phyloP scores from a whole-genome alignment of 176 grass and related monocot species.

The Tuctoria greenei region DNA sequence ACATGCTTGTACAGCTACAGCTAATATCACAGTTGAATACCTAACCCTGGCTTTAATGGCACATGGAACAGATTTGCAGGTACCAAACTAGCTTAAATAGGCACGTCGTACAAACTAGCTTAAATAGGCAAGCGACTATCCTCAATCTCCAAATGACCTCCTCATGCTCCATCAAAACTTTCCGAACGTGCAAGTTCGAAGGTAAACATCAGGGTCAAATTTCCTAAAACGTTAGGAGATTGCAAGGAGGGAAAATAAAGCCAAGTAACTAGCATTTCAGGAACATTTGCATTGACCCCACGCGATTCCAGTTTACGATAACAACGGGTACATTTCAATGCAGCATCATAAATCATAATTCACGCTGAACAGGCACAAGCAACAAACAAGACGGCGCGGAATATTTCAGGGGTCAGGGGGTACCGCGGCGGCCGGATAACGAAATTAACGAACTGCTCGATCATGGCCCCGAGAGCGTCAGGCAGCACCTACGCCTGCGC shows the following conservation, averaged over 20 bases:
- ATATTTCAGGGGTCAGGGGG: neutral
- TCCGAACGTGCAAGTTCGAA: neutral
- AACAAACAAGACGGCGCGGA: neutral
- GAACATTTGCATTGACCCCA: neutral
- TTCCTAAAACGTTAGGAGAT: neutral
- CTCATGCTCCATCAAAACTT: neutral
- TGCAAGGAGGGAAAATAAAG: neutral
- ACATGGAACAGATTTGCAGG: slow-evolving; percentile 27
- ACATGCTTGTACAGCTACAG: neutral
- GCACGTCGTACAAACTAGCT: neutral
- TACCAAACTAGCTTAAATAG: neutral
- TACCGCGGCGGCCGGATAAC: slow-evolving; percentile 94
- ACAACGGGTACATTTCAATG: slow-evolving; percentile 4
- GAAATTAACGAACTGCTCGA: slow-evolving; percentile 97
- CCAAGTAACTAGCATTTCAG: neutral
- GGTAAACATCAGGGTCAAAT: neutral
- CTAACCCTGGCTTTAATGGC: slow-evolving; percentile 24
- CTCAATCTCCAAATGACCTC: neutral
- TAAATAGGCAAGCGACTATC: neutral
- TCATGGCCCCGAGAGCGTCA: slow-evolving; percentile 47
- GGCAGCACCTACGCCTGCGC: slow-evolving; percentile 13
- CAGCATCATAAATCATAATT: neutral
- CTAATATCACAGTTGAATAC: slow-evolving; percentile 18
- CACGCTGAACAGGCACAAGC: neutral
- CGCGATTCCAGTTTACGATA: neutral